Evolutionary conservation across 352 stramenopile species (phyloP), one percentile per base, ranked within the genome.

Genomic region (Pythium graminicola): DNA sequence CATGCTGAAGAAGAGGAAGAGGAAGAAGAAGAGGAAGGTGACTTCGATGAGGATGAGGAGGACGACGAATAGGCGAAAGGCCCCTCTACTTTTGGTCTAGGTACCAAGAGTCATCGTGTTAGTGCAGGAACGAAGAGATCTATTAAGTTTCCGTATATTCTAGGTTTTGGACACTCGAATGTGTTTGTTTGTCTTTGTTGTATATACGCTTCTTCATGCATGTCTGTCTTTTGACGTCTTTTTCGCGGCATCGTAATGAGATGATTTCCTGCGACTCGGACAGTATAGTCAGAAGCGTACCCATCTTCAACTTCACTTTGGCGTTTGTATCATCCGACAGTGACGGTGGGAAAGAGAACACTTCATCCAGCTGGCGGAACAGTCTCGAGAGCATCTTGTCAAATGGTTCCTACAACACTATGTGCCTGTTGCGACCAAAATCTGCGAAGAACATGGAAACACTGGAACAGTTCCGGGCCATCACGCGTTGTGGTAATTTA

Each of bases 41-140:
- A 14, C 6, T 75, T 94, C 7, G 72, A 81, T 7, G 69, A 85
- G 7, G 71, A 85, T 54, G 72, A 81, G 3, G 69, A 85, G 16
- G 71, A 85, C 54, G 74, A 85, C 60, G 72, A 86, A 57, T 88
- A 85, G 64, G 50, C 60, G 33, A 33, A n/a, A n/a, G n/a, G n/a
- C n/a, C n/a, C n/a, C n/a, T n/a, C n/a, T n/a, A n/a, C n/a, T n/a
- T n/a, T n/a, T n/a, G n/a, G n/a, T n/a, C n/a, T n/a, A n/a, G n/a
- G n/a, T n/a, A n/a, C n/a, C n/a, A n/a, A n/a, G n/a, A n/a, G n/a
- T n/a, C n/a, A 56, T 62, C 52, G 39, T 56, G 31, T 57, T 62
- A 60, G 54, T 50, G 31, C 48, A 54, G 26, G 45, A 64, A 42
- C 17, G 50, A 24, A 46, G 44, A 59, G 27, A 59, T 60, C 57